phyloP scores from a whole-genome alignment of 305 asterid species.

The Fraxinus sp. region DNA sequence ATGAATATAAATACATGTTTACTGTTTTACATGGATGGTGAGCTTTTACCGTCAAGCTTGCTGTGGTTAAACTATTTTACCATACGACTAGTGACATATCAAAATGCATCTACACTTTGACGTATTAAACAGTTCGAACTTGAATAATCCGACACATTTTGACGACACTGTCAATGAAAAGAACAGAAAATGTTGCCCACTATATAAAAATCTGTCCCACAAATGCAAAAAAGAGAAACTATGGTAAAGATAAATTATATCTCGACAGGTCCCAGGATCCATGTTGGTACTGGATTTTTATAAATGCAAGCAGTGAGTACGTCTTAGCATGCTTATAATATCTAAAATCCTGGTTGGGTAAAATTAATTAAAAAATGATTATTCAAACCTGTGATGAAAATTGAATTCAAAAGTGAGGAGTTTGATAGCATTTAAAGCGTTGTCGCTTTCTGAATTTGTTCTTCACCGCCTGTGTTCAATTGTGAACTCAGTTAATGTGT shows the following conservation, averaged over 20 bases:
- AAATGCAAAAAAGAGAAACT: not conserved
- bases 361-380: not conserved
- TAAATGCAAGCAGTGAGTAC: not conserved
- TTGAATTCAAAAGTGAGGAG: conserved; percentile 29
- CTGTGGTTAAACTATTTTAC: not conserved
- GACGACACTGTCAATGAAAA: not conserved
- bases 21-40: not conserved
- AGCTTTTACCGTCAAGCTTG: not conserved
- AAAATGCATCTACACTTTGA: not conserved
- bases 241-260: not conserved
- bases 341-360: not conserved
- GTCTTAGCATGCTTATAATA: not conserved
- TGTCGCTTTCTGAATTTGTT: conserved; percentile 10
- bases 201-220: not conserved
- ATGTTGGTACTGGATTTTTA: not conserved
- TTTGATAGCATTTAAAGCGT: not conserved
- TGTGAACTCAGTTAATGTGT: conserved; percentile 15
- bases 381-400: conserved; percentile 29
- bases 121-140: not conserved
- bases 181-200: not conserved
- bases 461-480: conserved; percentile 12
- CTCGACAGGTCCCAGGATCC: not conserved
- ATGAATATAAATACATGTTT: not conserved
- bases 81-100: not conserved
- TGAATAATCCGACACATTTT: not conserved